Evolutionary conservation across 192 early-diverging fungal species (phyloP), one percentile per base, ranked within the genome.

Genomic region (Coemansia sp.): DNA sequence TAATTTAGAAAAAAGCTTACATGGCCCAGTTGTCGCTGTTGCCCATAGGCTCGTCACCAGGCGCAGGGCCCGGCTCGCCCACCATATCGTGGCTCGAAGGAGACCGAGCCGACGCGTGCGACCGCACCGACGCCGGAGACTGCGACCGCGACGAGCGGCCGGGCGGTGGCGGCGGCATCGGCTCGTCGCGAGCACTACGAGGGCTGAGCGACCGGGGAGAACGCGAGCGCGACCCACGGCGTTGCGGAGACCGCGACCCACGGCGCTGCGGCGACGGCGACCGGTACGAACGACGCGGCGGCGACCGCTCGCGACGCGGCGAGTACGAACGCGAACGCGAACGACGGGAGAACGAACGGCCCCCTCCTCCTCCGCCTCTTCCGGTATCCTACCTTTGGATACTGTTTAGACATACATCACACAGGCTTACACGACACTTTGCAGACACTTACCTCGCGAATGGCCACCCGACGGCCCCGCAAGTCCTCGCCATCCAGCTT

Each of bases 401-500:
- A 35, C 32, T 2, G 7, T 7, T 9, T 19, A 59, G 26, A 43
- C 38, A 29, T 2, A 29, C 16, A 38, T 18, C 11, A 13, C n/a
- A 5, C 9, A 3, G 35, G 18, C 22, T n/a, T 27, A 13, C 24
- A 49, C 27, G 2, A 61, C 23, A 50, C 3, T 12, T 0, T 26
- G 0, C 60, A 9, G 16, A 6, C 8, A 4, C 55, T 80, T 83
- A 88, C 88, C 75, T 85, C 85, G 61, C 86, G 87, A 47, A 92
- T 83, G 58, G 75, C 71, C 16, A 92, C 74, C 24, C 83, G 74
- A 55, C 86, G 85, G 8, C 90, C 90, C 52, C 86, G 83, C 74
- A 92, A 74, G 32, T 87, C 86, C 47, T 82, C 80, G 68, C 88
- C 89, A 55, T 97, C 86, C 64, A 95, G 88, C 79, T 90, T 90